Conservation (phyloP, 441 rosid species). For the Erodium moschatum region DNA sequence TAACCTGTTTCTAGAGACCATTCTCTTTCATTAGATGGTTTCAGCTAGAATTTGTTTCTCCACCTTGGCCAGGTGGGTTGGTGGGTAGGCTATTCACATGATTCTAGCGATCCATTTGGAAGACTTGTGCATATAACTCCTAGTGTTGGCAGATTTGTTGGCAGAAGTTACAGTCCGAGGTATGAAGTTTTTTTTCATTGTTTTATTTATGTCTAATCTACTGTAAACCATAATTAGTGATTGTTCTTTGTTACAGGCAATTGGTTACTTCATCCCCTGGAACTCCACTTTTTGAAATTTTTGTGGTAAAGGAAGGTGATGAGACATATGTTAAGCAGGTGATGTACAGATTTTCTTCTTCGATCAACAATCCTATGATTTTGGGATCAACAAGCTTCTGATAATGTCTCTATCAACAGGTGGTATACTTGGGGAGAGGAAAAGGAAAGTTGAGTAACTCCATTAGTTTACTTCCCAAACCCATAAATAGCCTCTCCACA, state of each 20-base stretch:
- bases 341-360: slow-evolving; percentile 16
- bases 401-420: slow-evolving; percentile 37
- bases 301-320: slow-evolving; percentile 62
- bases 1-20: background rate
- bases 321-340: slow-evolving; percentile 74
- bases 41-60: slow-evolving; percentile 10
- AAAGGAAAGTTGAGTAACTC: slow-evolving; percentile 40
- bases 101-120: slow-evolving; percentile 76
- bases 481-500: slow-evolving; percentile 34
- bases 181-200: slow-evolving; percentile 21
- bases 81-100: slow-evolving; percentile 90
- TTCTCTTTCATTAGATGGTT: background rate
- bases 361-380: background rate
- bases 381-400: slow-evolving; percentile 7
- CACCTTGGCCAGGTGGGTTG: slow-evolving; percentile 65
- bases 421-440: slow-evolving; percentile 53
- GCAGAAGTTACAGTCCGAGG: slow-evolving; percentile 83
- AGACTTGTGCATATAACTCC: slow-evolving; percentile 69
- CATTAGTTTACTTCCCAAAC: slow-evolving; percentile 33
- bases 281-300: slow-evolving; percentile 81
- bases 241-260: slow-evolving; percentile 54
- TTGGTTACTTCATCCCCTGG: slow-evolving; percentile 71
- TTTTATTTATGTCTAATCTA: slow-evolving; percentile 14
- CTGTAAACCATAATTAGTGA: slow-evolving; percentile 9
- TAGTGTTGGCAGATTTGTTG: slow-evolving; percentile 82